A percentile compares a stretch with the other conserved stretches of the same genome.
Evolutionary conservation across 2,329 filamentous ascomycete species (phyloP).

Genomic region (Neocucurbitaria cava): DNA sequence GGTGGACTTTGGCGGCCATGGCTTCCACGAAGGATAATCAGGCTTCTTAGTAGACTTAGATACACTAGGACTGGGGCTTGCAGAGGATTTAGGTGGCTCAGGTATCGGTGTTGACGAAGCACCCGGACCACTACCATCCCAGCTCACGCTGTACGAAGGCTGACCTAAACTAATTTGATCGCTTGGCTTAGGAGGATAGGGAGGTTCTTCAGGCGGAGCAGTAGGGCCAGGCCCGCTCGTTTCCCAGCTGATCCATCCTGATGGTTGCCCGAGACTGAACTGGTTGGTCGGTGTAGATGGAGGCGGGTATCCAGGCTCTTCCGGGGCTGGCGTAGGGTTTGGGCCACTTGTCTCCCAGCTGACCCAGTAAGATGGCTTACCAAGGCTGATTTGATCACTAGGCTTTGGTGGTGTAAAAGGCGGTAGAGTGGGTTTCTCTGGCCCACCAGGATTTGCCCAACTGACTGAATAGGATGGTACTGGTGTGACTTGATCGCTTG

Average conservation of each 20-base stretch:
- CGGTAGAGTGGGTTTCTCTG: neutral
- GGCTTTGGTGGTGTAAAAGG: neutral
- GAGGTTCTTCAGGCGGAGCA: constrained; percentile 1
- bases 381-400: constrained; percentile 13
- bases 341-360: constrained; percentile 13
- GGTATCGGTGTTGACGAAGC: neutral
- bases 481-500: constrained; percentile 1
- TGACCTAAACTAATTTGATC: constrained; percentile 10
- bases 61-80: neutral
- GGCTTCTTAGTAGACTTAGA: constrained; percentile 17
- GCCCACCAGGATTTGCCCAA: constrained; percentile 11
- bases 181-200: constrained; percentile 8
- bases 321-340: constrained; percentile 6
- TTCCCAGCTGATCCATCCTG: constrained; percentile 9
- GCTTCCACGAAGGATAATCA: constrained; percentile 3
- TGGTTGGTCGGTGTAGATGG: constrained; percentile 13
- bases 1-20: constrained; percentile 16
- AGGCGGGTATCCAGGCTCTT: constrained; percentile 11
- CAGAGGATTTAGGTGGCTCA: neutral
- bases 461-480: constrained; percentile 10
- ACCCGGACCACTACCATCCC: constrained; percentile 1
- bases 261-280: constrained; percentile 11
- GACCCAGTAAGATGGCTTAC: constrained; percentile 12
- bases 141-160: constrained; percentile 8
- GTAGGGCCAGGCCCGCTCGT: constrained; percentile 1